Evolutionary conservation across 2,329 filamentous ascomycete species (phyloP).

Genomic region (Phyllosticta citrichinensis): DNA sequence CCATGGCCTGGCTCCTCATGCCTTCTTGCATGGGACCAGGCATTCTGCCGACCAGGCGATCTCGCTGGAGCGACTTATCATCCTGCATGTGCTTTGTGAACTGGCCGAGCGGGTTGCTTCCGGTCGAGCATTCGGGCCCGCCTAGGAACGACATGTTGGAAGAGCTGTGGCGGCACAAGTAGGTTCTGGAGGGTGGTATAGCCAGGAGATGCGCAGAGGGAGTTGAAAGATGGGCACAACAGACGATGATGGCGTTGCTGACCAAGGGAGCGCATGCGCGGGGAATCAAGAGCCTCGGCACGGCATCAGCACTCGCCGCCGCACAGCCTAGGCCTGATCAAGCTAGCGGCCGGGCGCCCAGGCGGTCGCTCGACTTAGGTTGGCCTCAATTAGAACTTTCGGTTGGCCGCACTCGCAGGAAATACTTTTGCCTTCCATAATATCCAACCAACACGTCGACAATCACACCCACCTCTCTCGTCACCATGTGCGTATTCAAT

Average conservation of each 20-base stretch:
- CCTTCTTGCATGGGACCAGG: conserved; percentile 62
- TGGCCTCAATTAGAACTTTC: neutral
- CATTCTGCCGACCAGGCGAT: conserved; percentile 69
- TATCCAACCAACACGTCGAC: neutral
- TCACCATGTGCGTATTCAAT: neutral
- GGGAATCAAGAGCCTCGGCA: neutral
- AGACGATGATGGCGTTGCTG: neutral
- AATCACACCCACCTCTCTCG: neutral
- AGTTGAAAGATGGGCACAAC: neutral
- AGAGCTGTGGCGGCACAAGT: neutral
- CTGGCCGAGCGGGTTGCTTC: conserved; percentile 90
- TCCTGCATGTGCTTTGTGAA: conserved; percentile 96
- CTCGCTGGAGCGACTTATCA: conserved; percentile 88
- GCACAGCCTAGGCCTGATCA: neutral
- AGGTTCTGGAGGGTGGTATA: neutral
- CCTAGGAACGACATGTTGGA: conserved; percentile 82
- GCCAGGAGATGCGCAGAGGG: neutral
- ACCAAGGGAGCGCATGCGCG: neutral
- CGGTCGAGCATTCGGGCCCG: conserved; percentile 93
- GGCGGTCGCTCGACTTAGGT: neutral
- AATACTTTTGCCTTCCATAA: neutral
- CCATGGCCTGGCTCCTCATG: conserved; percentile 63
- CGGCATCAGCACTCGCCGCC: neutral
- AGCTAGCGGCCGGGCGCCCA: neutral
- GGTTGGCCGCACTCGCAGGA: neutral